Conservation (phyloP, 1,139 yeast species). For the Protomyces gravidus region DNA sequence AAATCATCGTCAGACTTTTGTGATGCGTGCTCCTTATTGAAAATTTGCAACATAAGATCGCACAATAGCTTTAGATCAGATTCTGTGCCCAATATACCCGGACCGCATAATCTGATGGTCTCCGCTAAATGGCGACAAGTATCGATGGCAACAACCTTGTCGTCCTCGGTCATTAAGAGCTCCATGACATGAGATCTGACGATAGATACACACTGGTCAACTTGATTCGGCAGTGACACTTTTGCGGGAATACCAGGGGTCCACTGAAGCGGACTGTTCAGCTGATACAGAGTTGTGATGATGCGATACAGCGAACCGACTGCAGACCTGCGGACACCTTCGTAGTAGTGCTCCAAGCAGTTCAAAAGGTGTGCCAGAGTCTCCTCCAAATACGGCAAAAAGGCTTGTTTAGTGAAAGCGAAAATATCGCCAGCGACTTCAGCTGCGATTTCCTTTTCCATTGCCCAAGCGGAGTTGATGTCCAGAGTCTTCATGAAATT, state of each 20-base stretch:
- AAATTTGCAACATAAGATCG: conserved; percentile 52
- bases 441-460: conserved; percentile 95
- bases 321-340: conserved; percentile 86
- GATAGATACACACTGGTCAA: conserved; percentile 57
- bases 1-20: conserved; percentile 61
- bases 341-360: conserved; percentile 76
- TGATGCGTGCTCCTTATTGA: conserved; percentile 77
- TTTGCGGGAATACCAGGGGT: conserved; percentile 69
- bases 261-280: conserved; percentile 46
- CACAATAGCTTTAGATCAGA: conserved; percentile 58
- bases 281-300: conserved; percentile 62
- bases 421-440: conserved; percentile 90
- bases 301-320: conserved; percentile 78
- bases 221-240: conserved; percentile 39
- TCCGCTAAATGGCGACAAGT: conserved; percentile 72
- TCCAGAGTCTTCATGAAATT: conserved; percentile 59
- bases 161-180: conserved; percentile 71
- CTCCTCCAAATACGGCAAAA: conserved; percentile 71
- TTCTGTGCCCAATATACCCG: conserved; percentile 51
- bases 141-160: conserved; percentile 58
- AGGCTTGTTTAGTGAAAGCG: conserved; percentile 72
- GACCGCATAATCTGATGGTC: conserved; percentile 66
- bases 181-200: conserved; percentile 64
- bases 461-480: conserved; percentile 90
- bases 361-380: conserved; percentile 62